Conservation (phyloP, 345 rosid species). For the Corchorus olitorius region DNA sequence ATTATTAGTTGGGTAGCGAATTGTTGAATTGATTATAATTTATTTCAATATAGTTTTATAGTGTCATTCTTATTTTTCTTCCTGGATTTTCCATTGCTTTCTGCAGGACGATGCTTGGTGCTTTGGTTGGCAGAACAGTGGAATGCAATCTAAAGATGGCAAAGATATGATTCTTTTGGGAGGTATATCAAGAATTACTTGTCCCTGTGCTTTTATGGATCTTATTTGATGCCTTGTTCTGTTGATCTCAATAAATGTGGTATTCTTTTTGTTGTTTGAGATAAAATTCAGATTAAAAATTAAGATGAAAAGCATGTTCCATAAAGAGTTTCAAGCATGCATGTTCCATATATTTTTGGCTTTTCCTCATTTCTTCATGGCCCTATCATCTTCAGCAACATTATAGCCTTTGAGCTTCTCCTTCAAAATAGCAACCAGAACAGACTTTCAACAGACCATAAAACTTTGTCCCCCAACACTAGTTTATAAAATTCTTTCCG, state of each 20-base stretch:
- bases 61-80: neutral
- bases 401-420: neutral
- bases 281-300: too few relatives aligned
- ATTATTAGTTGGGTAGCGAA: neutral
- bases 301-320: neutral
- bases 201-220: neutral
- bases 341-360: too few relatives aligned
- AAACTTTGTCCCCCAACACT: too few relatives aligned
- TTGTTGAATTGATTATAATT: neutral
- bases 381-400: neutral
- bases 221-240: neutral
- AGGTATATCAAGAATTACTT: conserved; percentile 47
- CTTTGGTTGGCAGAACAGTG: conserved; percentile 79
- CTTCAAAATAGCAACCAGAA: neutral
- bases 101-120: conserved; percentile 65
- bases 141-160: conserved; percentile 57
- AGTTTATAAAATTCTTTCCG: neutral
- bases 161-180: conserved; percentile 71
- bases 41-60: neutral
- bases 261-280: neutral
- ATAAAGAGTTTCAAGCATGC: neutral
- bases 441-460: neutral
- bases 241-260: neutral
- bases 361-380: neutral
- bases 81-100: conserved; percentile 8